Conservation (phyloP, 352 stramenopile genomes). For the Globisporangium apiculatum region DNA sequence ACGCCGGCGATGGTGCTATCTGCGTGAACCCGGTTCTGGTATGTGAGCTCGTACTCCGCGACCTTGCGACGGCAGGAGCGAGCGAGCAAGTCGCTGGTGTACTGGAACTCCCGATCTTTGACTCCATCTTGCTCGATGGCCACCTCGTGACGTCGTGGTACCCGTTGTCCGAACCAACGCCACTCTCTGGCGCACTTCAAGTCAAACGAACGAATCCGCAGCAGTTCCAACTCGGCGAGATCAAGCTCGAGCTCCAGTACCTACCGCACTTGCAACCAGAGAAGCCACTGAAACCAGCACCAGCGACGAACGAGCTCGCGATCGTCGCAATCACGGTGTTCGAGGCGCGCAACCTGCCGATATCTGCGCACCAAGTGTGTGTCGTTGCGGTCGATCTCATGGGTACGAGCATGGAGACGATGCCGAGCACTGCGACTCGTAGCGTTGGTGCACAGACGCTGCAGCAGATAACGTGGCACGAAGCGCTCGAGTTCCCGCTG, state of each 20-base stretch:
- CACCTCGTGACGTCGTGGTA: slow-evolving; percentile 33
- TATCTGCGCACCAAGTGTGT: slow-evolving; percentile 8
- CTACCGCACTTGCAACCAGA: slow-evolving; percentile 12
- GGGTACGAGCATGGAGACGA: slow-evolving; percentile 19
- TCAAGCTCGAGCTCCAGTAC: slow-evolving; percentile 39
- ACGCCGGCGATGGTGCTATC: background rate
- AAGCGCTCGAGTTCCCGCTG: slow-evolving; percentile 9
- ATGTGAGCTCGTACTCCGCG: slow-evolving; percentile 17
- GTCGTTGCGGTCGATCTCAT: slow-evolving; percentile 14
- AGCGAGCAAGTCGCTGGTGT: slow-evolving; percentile 10
- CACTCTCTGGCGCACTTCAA: background rate
- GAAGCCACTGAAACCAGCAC: background rate
- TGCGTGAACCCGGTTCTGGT: slow-evolving; percentile 22
- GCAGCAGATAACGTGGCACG: slow-evolving; percentile 12
- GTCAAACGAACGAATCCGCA: background rate
- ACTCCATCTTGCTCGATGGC: slow-evolving; percentile 37
- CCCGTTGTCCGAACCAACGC: background rate
- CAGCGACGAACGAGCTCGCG: background rate
- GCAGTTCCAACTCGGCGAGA: slow-evolving; percentile 12
- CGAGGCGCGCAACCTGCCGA: slow-evolving; percentile 8
- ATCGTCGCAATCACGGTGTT: slow-evolving; percentile 8
- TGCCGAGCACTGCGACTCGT: slow-evolving; percentile 9
- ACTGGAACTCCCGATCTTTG: slow-evolving; percentile 37
- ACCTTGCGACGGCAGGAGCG: background rate
- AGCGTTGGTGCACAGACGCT: background rate